Base-by-base conservation (phyloP, 2,329 filamentous ascomycete species). In the Calonectria hawksworthii region DNA sequence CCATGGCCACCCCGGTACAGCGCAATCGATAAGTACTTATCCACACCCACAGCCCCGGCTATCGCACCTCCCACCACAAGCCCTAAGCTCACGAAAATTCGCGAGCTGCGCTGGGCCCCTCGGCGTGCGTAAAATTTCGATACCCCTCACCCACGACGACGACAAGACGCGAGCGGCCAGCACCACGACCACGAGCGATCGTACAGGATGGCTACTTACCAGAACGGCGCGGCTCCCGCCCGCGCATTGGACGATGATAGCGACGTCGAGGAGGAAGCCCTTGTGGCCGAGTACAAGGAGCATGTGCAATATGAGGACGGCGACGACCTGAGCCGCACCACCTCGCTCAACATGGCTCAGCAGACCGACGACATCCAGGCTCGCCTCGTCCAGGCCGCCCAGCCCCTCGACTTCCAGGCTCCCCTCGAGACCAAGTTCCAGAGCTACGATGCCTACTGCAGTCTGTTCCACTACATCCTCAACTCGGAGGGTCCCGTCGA, bases 391-490 rank as follows among this genome's bases (percentile, higher is more conserved):
- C 95, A 96, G 79, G 97, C 97, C 74, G 97, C 97, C 78, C 96
- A 97, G 83, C 97, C 97, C 67, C 91, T 99, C 80, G 97, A 99
- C 85, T 99, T 98, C 87, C 96, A 97, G 84, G 97, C 97, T 63
- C 95, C 96, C 41, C 91, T 99, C 72, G 97, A 99, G 87, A 95
- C 95, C 86, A 99, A 99, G 89, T 98, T 99, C 89, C 94, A 95
- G 86, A 98, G 96, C 89, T 99, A 99, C 90, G 97, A 99, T 89
- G 95, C 95, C 86, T 99, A 99, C 92, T 99, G 97, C 93, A 98
- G 95, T 87, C 90, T 99, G 82, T 99, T 99, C 90, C 97, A 99
- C 89, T 99, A 95, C 88, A 98, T 99, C 86, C 90, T 99, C 85
- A 99, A 99, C 92, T 99, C 96, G 66, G 97, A 99, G 80, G 97